Percentiles rank a stretch among this genome's conserved stretches.
phyloP scores from a whole-genome alignment of 805 yeast species.

The Candida caryicola region DNA sequence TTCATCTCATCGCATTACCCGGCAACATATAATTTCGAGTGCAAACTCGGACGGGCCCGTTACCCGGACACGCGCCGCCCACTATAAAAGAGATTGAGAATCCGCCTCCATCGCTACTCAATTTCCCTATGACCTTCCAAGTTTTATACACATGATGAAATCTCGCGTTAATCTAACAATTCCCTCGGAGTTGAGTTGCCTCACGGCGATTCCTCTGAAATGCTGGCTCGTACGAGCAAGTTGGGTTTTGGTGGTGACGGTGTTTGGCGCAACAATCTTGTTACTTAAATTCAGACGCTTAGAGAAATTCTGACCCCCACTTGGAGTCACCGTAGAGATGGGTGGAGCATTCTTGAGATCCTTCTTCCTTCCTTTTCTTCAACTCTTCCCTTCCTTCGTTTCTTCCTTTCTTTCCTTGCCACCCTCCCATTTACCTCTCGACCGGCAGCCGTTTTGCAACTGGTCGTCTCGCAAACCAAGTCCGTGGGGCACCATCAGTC shows the following conservation, averaged over 20 bases:
- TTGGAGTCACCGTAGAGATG: background rate
- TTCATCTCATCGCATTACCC: constrained; percentile 3
- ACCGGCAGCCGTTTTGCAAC: too few species aligned
- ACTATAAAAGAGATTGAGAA: background rate
- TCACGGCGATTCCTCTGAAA: constrained; percentile 34
- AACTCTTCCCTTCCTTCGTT: too few species aligned
- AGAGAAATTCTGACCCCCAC: constrained; percentile 48
- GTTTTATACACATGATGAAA: constrained; percentile 62
- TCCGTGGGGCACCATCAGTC: too few species aligned
- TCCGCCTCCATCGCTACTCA: constrained; percentile 3
- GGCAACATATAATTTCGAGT: background rate
- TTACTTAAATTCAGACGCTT: constrained; percentile 43
- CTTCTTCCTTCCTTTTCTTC: too few species aligned
- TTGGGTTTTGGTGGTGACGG: constrained; percentile 46
- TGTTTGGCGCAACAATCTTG: constrained; percentile 51
- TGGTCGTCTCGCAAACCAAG: too few species aligned
- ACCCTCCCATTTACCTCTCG: too few species aligned
- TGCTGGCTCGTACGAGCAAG: constrained; percentile 29
- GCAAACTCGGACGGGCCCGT: background rate
- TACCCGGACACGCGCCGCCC: background rate
- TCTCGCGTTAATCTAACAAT: constrained; percentile 50
- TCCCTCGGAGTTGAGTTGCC: constrained; percentile 44
- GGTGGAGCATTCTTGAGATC: too few species aligned
- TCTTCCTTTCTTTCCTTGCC: too few species aligned
- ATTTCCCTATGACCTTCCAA: constrained; percentile 58